These are phyloP conservation scores for Pythium pyrilobum DNA, from an alignment of 352 stramenopile species.

Conservation along the genomic window DNA sequence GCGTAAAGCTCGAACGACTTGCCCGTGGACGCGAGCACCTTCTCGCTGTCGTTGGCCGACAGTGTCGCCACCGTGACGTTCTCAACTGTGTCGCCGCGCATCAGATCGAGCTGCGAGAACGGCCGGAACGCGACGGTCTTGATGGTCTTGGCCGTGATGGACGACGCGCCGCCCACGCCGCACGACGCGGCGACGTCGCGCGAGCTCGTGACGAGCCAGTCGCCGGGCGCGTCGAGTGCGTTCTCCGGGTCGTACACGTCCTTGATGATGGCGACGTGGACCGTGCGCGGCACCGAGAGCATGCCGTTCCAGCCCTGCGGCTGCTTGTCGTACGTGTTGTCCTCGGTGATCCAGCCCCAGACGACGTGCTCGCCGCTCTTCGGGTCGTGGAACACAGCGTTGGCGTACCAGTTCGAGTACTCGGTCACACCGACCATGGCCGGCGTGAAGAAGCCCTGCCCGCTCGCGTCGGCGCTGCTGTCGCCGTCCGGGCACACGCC, in stretches of 20 bases:
- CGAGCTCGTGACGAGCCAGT: slow-evolving; percentile 51
- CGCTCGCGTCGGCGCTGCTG: too few species aligned
- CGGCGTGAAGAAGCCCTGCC: slow-evolving; percentile 38
- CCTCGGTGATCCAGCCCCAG: slow-evolving; percentile 59
- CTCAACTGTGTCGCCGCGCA: slow-evolving; percentile 42
- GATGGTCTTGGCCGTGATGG: slow-evolving; percentile 47
- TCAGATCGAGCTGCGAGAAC: slow-evolving; percentile 35
- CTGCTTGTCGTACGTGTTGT: slow-evolving; percentile 41
- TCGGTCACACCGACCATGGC: slow-evolving; percentile 59
- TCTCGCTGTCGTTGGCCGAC: slow-evolving; percentile 18
- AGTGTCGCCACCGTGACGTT: slow-evolving; percentile 23
- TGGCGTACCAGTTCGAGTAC: slow-evolving; percentile 64
- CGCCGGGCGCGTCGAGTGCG: slow-evolving; percentile 36
- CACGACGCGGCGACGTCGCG: slow-evolving; percentile 23
- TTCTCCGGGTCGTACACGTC: slow-evolving; percentile 46
- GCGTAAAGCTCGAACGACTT: slow-evolving; percentile 50
- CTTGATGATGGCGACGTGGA: slow-evolving; percentile 42
- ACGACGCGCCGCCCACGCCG: slow-evolving; percentile 9
- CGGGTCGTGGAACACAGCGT: slow-evolving; percentile 59
- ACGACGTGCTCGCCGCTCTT: slow-evolving; percentile 47
- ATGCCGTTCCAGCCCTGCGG: slow-evolving; percentile 69
- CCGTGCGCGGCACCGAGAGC: slow-evolving; percentile 46
- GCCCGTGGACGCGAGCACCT: slow-evolving; percentile 36
- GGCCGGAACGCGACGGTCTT: slow-evolving; percentile 56
- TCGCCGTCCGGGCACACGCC: slow-evolving; percentile 16